Conservation (phyloP, 257 asterid species). For the Solanum bulbocastanum region DNA sequence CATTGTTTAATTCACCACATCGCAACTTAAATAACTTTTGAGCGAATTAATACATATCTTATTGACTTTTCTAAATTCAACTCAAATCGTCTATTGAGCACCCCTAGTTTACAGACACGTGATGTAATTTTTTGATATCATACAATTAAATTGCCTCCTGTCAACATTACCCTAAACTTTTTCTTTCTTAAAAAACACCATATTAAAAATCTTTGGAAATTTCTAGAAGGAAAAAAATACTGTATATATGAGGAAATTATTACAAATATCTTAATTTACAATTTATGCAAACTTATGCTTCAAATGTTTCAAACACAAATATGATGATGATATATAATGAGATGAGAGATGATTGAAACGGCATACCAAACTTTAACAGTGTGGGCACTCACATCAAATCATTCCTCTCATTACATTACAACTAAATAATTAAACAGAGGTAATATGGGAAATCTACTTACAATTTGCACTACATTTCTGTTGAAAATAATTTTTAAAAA, state of each 20-base stretch:
- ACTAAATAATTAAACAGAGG: neutral
- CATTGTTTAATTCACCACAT: neutral
- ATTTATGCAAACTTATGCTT: neutral
- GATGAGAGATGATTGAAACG: constrained; percentile 9
- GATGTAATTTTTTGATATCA: neutral
- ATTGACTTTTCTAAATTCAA: neutral
- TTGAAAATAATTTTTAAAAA: neutral
- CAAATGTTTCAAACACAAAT: neutral
- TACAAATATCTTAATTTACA: neutral
- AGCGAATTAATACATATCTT: neutral
- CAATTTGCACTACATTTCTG: neutral
- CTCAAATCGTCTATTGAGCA: neutral
- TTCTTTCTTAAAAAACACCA: too few species aligned
- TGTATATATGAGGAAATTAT: neutral
- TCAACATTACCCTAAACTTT: too few species aligned
- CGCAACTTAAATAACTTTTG: neutral
- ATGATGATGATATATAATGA: neutral
- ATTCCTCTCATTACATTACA: constrained; percentile 1
- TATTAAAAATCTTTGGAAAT: neutral
- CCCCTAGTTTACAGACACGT: neutral
- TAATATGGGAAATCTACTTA: neutral
- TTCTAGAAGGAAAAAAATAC: neutral
- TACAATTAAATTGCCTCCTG: neutral
- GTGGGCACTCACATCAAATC: constrained; percentile 25
- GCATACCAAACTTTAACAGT: constrained; percentile 15